Evolutionary conservation across 2,329 filamentous ascomycete species (phyloP), one percentile per base, ranked within the genome.

Genomic region (Stagonosporopsis tanaceti): DNA sequence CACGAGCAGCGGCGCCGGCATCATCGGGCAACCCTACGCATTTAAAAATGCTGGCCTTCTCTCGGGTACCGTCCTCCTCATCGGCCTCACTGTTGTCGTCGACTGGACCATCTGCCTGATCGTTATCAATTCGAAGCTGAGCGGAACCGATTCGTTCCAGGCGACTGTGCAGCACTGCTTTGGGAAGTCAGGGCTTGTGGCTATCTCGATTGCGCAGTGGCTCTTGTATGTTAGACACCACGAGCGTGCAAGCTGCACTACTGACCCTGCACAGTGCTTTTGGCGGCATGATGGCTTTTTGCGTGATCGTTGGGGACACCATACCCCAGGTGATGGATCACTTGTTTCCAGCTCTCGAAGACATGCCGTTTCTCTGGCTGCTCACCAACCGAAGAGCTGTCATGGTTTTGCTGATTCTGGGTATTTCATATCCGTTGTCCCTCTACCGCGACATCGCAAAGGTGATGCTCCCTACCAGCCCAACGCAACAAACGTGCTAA

Each of bases 41-140:
- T 89, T 99, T 73, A 87, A 87, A 57, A 93, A 98, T 79, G 95
- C 95, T 7, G 95, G 95, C 6, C 84, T 99, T 67, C 75, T 91
- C 15, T 89, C 91, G 35, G 95, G 95, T 27, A 82, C 94, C 6
- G 70, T 92, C 44, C 84, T 99, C 53, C 85, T 99, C 20, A 78
- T 97, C 25, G 83, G 79, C 6, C 83, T 99, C 62, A 98, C 95
- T 0, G 76, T 95, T 24, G 87, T 91, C 2, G 87, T 99, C 54
- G 95, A 99, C 82, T 99, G 95, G 95, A 99, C 95, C 4, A 97
- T 99, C 66, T 89, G 93, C 42, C 84, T 99, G 61, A 98, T 99
- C 71, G 95, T 99, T 64, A 88, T 97, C 77, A 99, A 99, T 79
- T 96, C 91, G 76, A 99, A 99, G 81, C 83, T 99, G 65, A 96